Percentiles rank a stretch among this genome's conserved stretches.
Evolutionary conservation across 129 eudicot species (phyloP).

Genomic region (Tanacetum coccineum): DNA sequence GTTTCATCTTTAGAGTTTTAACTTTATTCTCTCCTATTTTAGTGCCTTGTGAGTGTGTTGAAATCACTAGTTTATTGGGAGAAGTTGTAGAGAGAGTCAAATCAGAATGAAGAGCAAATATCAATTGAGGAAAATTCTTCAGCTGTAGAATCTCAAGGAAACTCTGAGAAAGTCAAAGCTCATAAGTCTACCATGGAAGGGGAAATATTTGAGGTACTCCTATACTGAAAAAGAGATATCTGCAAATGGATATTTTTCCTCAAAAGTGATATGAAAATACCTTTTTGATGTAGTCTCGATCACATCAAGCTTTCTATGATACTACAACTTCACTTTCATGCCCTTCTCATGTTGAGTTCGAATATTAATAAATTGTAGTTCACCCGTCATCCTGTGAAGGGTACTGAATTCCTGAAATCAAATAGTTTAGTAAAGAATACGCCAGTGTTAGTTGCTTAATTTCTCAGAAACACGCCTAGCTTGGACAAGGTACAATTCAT

Average conservation of each 20-base stretch:
- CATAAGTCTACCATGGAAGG: constrained; percentile 95
- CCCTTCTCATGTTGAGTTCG: background rate
- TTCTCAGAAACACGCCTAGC: constrained; percentile 72
- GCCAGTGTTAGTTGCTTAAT: constrained; percentile 88
- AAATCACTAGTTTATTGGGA: constrained; percentile 96
- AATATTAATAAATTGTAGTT: constrained; percentile 48
- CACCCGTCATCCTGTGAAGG: constrained; percentile 77
- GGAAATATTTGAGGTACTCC: constrained; percentile 74
- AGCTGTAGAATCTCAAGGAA: constrained; percentile 42
- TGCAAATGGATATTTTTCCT: background rate
- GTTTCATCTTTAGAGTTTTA: constrained; percentile 1
- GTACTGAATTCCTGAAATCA: constrained; percentile 65
- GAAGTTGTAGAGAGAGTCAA: constrained; percentile 61
- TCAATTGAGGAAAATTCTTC: constrained; percentile 43
- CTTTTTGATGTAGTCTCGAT: no score
- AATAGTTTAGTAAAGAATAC: constrained; percentile 79
- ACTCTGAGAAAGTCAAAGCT: constrained; percentile 94
- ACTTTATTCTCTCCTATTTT: constrained; percentile 15
- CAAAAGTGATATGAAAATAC: background rate
- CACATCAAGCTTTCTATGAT: constrained; percentile 21
- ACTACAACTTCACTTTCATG: background rate
- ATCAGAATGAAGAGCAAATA: constrained; percentile 43
- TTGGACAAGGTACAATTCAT: constrained; percentile 63
- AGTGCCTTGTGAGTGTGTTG: constrained; percentile 92
- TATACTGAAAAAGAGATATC: background rate